A percentile compares a stretch with the other conserved stretches of the same genome.
phyloP scores from a whole-genome alignment of 1,139 yeast species.

The Magnusiomyces tetraspermus region DNA sequence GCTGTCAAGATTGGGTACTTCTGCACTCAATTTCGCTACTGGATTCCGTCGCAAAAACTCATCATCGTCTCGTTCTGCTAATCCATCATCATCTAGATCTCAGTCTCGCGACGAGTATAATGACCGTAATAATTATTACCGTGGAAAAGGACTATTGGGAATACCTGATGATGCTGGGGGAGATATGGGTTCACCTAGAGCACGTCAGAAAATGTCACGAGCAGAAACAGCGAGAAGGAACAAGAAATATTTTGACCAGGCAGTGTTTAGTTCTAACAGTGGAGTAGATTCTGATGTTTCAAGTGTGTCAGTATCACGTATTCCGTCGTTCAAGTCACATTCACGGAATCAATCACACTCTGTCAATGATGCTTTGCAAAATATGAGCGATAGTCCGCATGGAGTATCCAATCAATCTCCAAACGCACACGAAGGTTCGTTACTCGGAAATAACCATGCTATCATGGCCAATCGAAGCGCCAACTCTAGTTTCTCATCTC shows the following conservation, averaged over 20 bases:
- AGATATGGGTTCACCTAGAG: neutral
- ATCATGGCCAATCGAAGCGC: constrained; percentile 2
- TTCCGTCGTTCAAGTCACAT: neutral
- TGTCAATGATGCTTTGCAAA: neutral
- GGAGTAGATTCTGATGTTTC: constrained; percentile 5
- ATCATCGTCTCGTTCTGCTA: constrained; percentile 13
- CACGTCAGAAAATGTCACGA: neutral
- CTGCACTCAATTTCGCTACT: constrained; percentile 41
- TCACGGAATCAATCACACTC: neutral
- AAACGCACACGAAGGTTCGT: neutral
- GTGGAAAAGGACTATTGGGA: too few species aligned
- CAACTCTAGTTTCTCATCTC: constrained; percentile 1
- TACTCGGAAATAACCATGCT: neutral
- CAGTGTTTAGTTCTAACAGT: constrained; percentile 3
- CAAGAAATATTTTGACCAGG: constrained; percentile 4
- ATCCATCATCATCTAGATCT: neutral
- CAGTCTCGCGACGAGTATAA: constrained; percentile 8
- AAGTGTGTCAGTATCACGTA: neutral
- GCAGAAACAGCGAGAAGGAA: constrained; percentile 1
- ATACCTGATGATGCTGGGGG: neutral
- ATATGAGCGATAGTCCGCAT: too few species aligned
- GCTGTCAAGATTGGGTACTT: constrained; percentile 37
- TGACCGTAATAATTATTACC: too few species aligned
- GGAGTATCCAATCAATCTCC: too few species aligned
- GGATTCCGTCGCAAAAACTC: constrained; percentile 24